Evolutionary conservation across 208 protist species (phyloP), one percentile per base, ranked within the genome.

Genomic region (Leishmania tarentolae): DNA sequence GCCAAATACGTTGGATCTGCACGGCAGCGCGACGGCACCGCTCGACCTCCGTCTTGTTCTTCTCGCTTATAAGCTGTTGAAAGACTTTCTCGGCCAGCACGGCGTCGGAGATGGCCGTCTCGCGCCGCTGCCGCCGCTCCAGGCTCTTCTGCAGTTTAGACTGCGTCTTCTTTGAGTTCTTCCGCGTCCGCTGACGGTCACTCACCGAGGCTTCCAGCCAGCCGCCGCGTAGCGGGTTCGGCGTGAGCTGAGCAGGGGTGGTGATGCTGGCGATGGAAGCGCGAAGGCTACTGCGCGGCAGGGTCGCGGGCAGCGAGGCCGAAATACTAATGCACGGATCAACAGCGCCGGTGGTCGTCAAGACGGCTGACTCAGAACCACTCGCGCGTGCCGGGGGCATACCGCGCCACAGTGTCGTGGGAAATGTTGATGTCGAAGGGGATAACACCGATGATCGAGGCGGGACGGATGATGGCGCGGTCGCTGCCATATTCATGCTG

Each of bases 1-100:
- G 91, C 91, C 92, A 97, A 50, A 95, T 85, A 5, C 88, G 86
- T 78, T 97, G 94, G 75, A 97, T 93, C 63, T 81, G 73, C 69
- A 84, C 81, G 40, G 93, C 92, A 11, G 94, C 94, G 28, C 80
- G 68, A 76, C 88, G 83, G 74, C 84, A 92, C 5, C 88, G 88
- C 70, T 76, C 78, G 42, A 95, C 72, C 76, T 95, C 88, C 28
- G 90, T 90, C 70, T 85, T 90, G n/a, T 90, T 79, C 84, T 94
- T 95, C 5, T 93, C 92, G 47, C 85, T 75, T 5, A 95, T 82
- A 78, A 97, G 93, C 76, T 92, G 83, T 68, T 94, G 80, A 50
- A 95, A 94, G 66, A 97, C 53, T 44, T 53, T 75, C 46, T 95
- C 89, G 9, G 94, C 92, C 46, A 96, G 74, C 42, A 52, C 83